Conservation (phyloP, 768 basidiomycete genomes). For the Paxillus ammoniavirescens region DNA sequence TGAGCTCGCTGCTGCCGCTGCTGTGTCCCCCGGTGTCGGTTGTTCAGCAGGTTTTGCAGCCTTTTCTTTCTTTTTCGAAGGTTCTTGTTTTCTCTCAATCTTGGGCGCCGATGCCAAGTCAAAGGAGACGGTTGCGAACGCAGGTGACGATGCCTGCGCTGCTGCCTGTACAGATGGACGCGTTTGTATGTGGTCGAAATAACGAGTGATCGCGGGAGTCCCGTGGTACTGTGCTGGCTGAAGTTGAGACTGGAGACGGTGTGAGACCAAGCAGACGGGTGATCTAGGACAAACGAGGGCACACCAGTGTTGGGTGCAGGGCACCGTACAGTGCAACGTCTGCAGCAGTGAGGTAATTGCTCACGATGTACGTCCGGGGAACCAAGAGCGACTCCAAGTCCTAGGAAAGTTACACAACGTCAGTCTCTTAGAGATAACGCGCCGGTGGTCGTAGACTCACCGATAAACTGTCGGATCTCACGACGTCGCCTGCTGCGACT, state of each 20-base stretch:
- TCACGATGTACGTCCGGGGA: slow-evolving; percentile 82
- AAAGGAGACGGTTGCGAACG: slow-evolving; percentile 59
- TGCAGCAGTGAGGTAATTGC: slow-evolving; percentile 82
- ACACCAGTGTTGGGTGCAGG: slow-evolving; percentile 79
- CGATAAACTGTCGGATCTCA: slow-evolving; percentile 46
- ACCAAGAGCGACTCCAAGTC: slow-evolving; percentile 68
- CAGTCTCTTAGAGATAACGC: background rate
- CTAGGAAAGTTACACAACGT: slow-evolving; percentile 37
- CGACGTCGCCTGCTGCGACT: slow-evolving; percentile 48
- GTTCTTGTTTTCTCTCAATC: slow-evolving; percentile 67
- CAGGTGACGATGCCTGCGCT: slow-evolving; percentile 48
- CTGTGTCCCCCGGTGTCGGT: slow-evolving; percentile 28
- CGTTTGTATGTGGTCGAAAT: slow-evolving; percentile 93
- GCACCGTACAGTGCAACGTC: slow-evolving; percentile 90
- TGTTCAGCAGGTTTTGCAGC: slow-evolving; percentile 33
- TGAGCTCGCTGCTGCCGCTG: slow-evolving; percentile 28
- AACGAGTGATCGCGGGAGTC: slow-evolving; percentile 82
- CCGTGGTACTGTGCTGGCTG: slow-evolving; percentile 73
- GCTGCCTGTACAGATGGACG: slow-evolving; percentile 58
- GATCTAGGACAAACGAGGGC: slow-evolving; percentile 22
- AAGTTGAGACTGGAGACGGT: slow-evolving; percentile 55
- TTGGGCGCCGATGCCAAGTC: slow-evolving; percentile 77
- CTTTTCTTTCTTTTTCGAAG: slow-evolving; percentile 79
- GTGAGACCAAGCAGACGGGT: slow-evolving; percentile 7
- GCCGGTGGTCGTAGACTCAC: slow-evolving; percentile 33